phyloP scores from a whole-genome alignment of 768 basidiomycete species.

The Cystobasidium onofrii region DNA sequence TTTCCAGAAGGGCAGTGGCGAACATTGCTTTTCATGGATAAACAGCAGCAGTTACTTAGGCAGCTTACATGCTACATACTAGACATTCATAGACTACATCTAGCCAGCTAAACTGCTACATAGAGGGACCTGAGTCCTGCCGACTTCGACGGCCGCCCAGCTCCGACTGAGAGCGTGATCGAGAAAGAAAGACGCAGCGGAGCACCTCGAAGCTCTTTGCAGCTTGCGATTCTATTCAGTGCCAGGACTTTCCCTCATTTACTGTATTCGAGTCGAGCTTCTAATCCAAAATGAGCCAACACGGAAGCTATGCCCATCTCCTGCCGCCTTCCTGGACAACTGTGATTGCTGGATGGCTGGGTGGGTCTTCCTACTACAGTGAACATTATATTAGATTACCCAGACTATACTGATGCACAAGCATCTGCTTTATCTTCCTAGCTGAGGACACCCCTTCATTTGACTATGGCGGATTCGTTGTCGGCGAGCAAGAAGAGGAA shows the following conservation, averaged over 20 bases:
- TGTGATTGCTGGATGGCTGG: slow-evolving; percentile 69
- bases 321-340: slow-evolving; percentile 87
- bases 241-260: not conserved
- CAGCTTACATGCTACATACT: not conserved
- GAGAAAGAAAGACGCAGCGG: not conserved
- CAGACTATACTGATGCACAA: not conserved
- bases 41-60: not conserved
- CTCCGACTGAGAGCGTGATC: not conserved
- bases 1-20: not conserved
- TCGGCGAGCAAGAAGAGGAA: slow-evolving; percentile 76
- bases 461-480: slow-evolving; percentile 92
- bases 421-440: not conserved
- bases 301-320: slow-evolving; percentile 52
- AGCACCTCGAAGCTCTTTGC: not conserved
- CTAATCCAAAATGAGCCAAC: not conserved
- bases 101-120: not conserved
- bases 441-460: slow-evolving; percentile 91
- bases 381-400: not conserved
- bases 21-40: not conserved
- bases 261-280: not conserved
- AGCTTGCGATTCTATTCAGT: not conserved
- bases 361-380: slow-evolving; percentile 2
- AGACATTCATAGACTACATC: not conserved
- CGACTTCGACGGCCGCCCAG: not conserved
- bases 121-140: not conserved